phyloP scores from a whole-genome alignment of 495 filamentous ascomycete genomes.

The Oidiodendron maius region DNA sequence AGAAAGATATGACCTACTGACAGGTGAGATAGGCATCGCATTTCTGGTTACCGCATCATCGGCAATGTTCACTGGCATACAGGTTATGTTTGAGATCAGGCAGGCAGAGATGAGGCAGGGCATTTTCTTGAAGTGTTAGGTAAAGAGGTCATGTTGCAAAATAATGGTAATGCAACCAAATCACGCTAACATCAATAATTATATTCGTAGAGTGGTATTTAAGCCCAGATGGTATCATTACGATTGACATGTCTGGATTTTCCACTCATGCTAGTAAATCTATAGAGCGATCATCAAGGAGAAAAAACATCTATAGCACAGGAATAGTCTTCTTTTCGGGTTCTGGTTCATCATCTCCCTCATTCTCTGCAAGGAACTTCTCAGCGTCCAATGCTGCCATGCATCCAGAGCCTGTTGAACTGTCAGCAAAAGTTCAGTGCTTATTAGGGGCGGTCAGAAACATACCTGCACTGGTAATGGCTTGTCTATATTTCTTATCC shows the following conservation, averaged over 20 bases:
- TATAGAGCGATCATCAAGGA: conserved; percentile 3
- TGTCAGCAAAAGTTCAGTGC: conserved; percentile 27
- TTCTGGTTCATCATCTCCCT: conserved; percentile 37
- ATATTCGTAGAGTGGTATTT: no score
- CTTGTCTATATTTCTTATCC: conserved; percentile 97
- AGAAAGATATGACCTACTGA: conserved; percentile 8
- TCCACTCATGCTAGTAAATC: conserved; percentile 1
- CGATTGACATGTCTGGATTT: conserved; percentile 7
- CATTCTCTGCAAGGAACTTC: conserved; percentile 77
- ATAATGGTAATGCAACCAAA: conserved; percentile 7
- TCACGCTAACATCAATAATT: no score
- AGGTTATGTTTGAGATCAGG: conserved; percentile 95
- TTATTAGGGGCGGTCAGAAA: conserved; percentile 13
- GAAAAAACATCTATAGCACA: conserved; percentile 39
- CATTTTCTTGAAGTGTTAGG: conserved; percentile 77
- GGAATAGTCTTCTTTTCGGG: conserved; percentile 35
- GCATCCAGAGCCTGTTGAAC: conserved; percentile 72
- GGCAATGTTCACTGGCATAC: conserved; percentile 75
- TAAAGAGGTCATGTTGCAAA: conserved; percentile 1
- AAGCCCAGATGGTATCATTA: no score
- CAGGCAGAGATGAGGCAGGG: conserved; percentile 77
- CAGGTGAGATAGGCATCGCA: conserved; percentile 43
- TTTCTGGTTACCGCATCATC: conserved; percentile 67
- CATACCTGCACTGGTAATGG: conserved; percentile 94
- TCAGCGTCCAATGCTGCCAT: conserved; percentile 93